A percentile compares a stretch with the other conserved stretches of the same genome.
Conservation (phyloP, 441 rosid species). For the Adansonia grandidieri region DNA sequence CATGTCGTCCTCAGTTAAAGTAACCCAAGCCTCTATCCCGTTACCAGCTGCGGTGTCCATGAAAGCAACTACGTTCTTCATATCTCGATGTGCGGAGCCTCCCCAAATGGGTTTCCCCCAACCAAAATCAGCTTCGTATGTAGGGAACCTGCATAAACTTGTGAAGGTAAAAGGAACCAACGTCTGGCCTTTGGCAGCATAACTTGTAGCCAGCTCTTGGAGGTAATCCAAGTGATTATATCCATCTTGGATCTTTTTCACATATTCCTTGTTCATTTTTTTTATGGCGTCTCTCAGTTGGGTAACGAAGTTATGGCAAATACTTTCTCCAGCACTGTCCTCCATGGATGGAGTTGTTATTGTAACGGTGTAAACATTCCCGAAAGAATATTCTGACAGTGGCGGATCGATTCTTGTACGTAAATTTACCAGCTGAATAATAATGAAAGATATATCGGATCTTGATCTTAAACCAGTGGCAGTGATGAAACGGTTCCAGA, state of each 20-base stretch:
- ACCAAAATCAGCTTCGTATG: neutral
- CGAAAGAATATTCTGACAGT: neutral
- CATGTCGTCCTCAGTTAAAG: neutral
- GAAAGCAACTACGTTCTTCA: neutral
- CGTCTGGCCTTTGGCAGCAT: neutral
- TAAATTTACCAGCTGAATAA: neutral
- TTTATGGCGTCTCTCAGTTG: neutral
- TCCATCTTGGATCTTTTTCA: neutral
- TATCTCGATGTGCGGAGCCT: neutral
- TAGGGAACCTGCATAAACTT: neutral
- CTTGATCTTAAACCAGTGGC: neutral
- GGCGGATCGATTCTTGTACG: neutral
- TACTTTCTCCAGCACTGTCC: neutral
- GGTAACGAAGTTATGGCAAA: neutral
- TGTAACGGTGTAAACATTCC: neutral
- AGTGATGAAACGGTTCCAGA: neutral
- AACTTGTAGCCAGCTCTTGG: neutral
- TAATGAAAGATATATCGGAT: neutral
- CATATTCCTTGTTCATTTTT: neutral
- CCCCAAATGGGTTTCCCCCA: constrained; percentile 10
- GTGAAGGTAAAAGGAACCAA: neutral
- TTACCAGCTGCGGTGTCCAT: neutral
- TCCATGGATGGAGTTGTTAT: neutral
- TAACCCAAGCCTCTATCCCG: constrained; percentile 12
- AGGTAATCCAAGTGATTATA: neutral